phyloP scores from a whole-genome alignment of 1,139 yeast genomes.

The Yarrowia galli region DNA sequence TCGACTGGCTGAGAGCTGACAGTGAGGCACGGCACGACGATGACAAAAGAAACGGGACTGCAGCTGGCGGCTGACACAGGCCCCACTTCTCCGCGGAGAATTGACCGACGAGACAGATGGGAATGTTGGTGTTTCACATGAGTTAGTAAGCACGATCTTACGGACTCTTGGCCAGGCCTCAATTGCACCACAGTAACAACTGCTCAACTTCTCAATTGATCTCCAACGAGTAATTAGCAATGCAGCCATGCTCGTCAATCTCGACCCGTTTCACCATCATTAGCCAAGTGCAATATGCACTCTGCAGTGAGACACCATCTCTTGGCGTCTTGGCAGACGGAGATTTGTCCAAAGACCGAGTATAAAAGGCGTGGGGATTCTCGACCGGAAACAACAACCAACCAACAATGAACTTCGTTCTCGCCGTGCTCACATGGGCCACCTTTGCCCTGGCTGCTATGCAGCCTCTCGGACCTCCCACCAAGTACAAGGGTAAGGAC shows the following conservation, averaged over 20 bases:
- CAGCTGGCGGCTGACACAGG: background rate
- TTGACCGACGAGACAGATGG: background rate
- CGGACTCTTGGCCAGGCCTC: too few species aligned
- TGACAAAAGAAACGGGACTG: constrained; percentile 2
- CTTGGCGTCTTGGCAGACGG: constrained; percentile 31
- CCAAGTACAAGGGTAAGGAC: constrained; percentile 19
- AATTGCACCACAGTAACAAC: too few species aligned
- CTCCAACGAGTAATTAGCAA: too few species aligned
- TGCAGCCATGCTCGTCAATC: background rate
- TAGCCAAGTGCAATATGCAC: constrained; percentile 14
- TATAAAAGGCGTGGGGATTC: constrained; percentile 3
- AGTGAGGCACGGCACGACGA: constrained; percentile 20
- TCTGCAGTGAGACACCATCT: constrained; percentile 11
- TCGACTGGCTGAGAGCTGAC: constrained; percentile 31
- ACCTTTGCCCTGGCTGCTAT: constrained; percentile 29
- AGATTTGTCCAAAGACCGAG: background rate
- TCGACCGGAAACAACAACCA: background rate
- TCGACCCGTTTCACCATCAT: background rate
- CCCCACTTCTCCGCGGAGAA: background rate
- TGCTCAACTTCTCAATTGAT: background rate
- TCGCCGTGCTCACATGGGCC: constrained; percentile 18
- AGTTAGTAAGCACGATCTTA: background rate
- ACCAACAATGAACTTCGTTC: background rate
- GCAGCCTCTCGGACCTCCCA: constrained; percentile 26
- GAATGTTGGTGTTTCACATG: background rate